Percentiles rank a stretch among this genome's conserved stretches.
phyloP scores from a whole-genome alignment of 306 rosid genomes.

The Argentina anserina region DNA sequence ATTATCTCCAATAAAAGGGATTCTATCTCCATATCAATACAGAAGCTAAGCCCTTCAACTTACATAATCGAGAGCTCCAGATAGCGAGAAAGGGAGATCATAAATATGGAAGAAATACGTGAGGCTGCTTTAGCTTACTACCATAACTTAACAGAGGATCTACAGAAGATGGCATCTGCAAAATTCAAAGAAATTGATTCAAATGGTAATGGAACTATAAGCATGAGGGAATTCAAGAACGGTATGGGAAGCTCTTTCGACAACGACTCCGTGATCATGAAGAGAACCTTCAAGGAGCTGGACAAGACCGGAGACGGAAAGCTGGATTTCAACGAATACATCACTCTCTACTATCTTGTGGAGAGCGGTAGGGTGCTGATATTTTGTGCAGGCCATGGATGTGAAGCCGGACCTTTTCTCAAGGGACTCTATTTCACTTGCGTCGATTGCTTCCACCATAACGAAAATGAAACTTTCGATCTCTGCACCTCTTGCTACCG shows the following conservation, averaged over 20 bases:
- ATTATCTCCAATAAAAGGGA: too few species aligned
- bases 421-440: constrained; percentile 6
- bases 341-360: constrained; percentile 2
- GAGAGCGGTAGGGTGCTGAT: neutral
- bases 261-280: neutral
- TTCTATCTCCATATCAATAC: neutral
- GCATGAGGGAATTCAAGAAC: neutral
- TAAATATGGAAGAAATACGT: constrained; percentile 15
- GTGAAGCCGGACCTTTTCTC: neutral
- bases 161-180: neutral
- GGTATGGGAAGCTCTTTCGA: neutral
- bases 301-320: neutral
- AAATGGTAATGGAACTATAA: neutral
- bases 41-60: neutral
- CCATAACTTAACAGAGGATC: neutral
- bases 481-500: constrained; percentile 16
- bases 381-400: neutral
- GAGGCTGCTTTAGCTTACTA: constrained; percentile 14
- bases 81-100: neutral
- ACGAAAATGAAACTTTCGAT: neutral
- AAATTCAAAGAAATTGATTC: neutral
- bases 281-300: neutral
- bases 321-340: constrained; percentile 7
- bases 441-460: constrained; percentile 1
- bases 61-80: neutral